Evolutionary conservation across 2,329 filamentous ascomycete species (phyloP).

Genomic region (Sarocladium kiliense): DNA sequence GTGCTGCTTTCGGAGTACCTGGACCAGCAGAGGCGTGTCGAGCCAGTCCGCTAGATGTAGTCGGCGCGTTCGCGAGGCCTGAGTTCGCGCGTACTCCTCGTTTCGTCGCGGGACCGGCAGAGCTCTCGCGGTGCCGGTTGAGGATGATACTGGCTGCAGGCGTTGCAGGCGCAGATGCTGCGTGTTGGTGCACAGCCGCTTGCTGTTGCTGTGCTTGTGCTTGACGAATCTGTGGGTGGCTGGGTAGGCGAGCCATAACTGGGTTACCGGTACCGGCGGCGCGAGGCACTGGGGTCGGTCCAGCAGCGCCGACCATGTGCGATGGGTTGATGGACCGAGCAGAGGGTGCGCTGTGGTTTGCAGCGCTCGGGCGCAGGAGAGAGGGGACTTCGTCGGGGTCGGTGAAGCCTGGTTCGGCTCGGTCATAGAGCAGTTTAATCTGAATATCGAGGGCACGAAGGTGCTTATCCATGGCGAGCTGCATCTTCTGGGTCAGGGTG

Average conservation of each 20-base stretch:
- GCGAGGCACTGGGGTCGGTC: slow-evolving; percentile 20
- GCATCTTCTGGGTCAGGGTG: slow-evolving; percentile 59
- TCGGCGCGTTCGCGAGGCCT: slow-evolving; percentile 41
- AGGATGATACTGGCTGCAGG: slow-evolving; percentile 57
- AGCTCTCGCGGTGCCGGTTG: slow-evolving; percentile 51
- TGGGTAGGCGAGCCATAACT: slow-evolving; percentile 35
- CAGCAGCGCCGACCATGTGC: slow-evolving; percentile 22
- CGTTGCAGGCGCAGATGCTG: slow-evolving; percentile 54
- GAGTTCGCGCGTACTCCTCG: slow-evolving; percentile 44
- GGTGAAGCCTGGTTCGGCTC: slow-evolving; percentile 55
- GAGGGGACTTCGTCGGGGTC: slow-evolving; percentile 61
- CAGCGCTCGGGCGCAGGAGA: slow-evolving; percentile 51
- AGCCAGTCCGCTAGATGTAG: slow-evolving; percentile 53
- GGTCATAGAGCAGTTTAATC: slow-evolving; percentile 57
- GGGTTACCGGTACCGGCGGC: slow-evolving; percentile 30
- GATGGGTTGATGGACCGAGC: slow-evolving; percentile 38
- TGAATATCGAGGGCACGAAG: slow-evolving; percentile 56
- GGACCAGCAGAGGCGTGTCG: slow-evolving; percentile 59
- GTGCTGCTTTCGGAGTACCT: slow-evolving; percentile 51
- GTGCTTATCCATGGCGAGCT: slow-evolving; percentile 57
- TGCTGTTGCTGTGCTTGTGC: slow-evolving; percentile 29
- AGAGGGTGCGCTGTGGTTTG: slow-evolving; percentile 40
- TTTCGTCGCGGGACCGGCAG: slow-evolving; percentile 54
- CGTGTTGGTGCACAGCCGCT: slow-evolving; percentile 23
- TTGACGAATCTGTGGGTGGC: slow-evolving; percentile 41